These are phyloP conservation scores for Danielia reshetovae DNA, from an alignment of 805 yeast genomes.

Conservation along the genomic window DNA sequence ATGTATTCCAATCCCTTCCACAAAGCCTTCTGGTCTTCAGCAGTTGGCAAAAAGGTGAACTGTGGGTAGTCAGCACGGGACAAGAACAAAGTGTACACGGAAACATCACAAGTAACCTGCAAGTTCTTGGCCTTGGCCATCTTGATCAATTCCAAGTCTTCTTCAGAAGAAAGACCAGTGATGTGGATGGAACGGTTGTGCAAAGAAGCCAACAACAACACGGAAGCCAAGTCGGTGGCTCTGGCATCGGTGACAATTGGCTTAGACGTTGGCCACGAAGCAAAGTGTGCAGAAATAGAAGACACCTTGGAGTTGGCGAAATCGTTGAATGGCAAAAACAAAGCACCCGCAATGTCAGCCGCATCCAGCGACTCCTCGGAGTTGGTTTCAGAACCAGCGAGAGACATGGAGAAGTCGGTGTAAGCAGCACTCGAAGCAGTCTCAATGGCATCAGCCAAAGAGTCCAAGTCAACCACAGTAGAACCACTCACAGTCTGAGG, in stretches of 20 bases:
- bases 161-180: constrained; percentile 76
- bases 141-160: constrained; percentile 77
- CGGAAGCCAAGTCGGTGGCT: constrained; percentile 89
- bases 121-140: constrained; percentile 82
- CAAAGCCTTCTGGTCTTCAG: constrained; percentile 73
- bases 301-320: constrained; percentile 66
- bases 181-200: constrained; percentile 83
- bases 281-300: constrained; percentile 74
- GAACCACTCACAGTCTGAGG: constrained; percentile 68
- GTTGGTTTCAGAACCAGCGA: constrained; percentile 78
- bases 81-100: constrained; percentile 73
- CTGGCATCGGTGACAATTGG: constrained; percentile 90
- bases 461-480: constrained; percentile 57
- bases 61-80: constrained; percentile 69
- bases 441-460: constrained; percentile 63
- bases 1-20: constrained; percentile 72
- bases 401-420: constrained; percentile 79
- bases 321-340: constrained; percentile 77
- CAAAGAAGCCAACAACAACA: constrained; percentile 81
- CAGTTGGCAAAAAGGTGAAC: constrained; percentile 71
- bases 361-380: constrained; percentile 58
- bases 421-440: constrained; percentile 55
- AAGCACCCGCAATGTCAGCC: constrained; percentile 65
- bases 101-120: constrained; percentile 85
- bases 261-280: constrained; percentile 78